Evolutionary conservation across 495 filamentous ascomycete genomes (phyloP), one percentile per base, ranked within the genome.

Genomic region (Talaromyces trachyspermus): DNA sequence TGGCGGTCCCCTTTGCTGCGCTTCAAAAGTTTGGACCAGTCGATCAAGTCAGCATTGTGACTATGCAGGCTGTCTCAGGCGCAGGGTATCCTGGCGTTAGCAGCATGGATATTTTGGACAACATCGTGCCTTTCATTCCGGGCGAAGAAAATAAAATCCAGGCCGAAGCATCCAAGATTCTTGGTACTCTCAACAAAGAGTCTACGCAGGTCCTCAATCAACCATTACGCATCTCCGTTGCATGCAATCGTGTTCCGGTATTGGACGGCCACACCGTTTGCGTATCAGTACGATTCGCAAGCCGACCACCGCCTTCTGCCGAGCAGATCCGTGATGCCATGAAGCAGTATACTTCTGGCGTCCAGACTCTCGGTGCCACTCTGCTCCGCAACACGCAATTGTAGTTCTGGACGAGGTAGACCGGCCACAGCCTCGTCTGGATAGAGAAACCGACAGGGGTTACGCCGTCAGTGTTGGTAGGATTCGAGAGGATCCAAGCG

Each of bases 381-480:
- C 57, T 14, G 61, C 65, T 14, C 67, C 67, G 11, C 27, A 54
- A 18, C 56, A 54, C 7, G 66, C 67, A 8, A 70, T 71, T 52
- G 59, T 67, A 23, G 67, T 71, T 9, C 65, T 68, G 62, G 67
- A 71, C 12, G 63, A 68, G 55, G 50, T 55, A 22, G 67, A 69
- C 52, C 46, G 67, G 33, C 64, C 67, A 37, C 67, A 71, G 53
- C 67, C 67, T 33, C 33, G 67, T 19, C 46, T 71, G 17, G 66
- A 71, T 49, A 51, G 64, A 22, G 64, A 71, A 44, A 64, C 64
- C n/a, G 66, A 65, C 3, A 71, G 73, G 27, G 88, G 88, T 2
- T 94, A 90, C 59, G 83, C 86, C 9, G 83, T 89, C 12, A 88
- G 80, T 51, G 86, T 92, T 18, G 88, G 88, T 0, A 78, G 86